Percentiles rank a stretch among this genome's conserved stretches.
These are phyloP conservation scores for Plasmodium adleri DNA, from an alignment of 169 alveolate genomes.

Conservation along the genomic window DNA sequence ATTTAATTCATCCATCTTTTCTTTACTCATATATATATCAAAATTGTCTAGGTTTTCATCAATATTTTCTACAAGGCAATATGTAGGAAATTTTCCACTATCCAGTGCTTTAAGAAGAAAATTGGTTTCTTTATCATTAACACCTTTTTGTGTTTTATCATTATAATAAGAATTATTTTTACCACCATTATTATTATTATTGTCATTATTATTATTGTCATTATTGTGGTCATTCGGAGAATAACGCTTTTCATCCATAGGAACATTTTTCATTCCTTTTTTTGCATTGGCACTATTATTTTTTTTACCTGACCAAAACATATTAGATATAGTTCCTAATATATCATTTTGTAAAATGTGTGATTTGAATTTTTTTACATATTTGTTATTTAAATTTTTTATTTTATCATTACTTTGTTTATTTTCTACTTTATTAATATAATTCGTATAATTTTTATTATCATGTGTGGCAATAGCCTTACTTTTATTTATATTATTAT, in stretches of 20 bases:
- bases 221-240: not conserved
- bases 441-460: not conserved
- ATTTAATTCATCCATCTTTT: slow-evolving; percentile 40
- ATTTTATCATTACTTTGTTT: not conserved
- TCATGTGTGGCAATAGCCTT: not conserved
- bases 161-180: not conserved
- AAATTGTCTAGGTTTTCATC: slow-evolving; percentile 53
- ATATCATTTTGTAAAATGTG: not conserved
- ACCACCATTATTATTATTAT: not conserved
- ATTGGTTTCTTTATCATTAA: slow-evolving; percentile 19
- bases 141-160: not conserved
- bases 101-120: slow-evolving; percentile 50
- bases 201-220: not conserved
- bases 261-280: not conserved
- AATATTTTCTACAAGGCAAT: slow-evolving; percentile 54
- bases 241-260: not conserved
- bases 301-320: not conserved
- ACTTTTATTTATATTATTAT: not conserved
- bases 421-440: not conserved
- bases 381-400: not conserved
- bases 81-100: slow-evolving; percentile 48
- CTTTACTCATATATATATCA: slow-evolving; percentile 61
- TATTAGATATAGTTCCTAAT: not conserved
- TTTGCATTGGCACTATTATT: not conserved
- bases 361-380: not conserved